These are phyloP conservation scores for Blastobotrys serpentis DNA, from an alignment of 1,139 yeast genomes.

Conservation along the genomic window DNA sequence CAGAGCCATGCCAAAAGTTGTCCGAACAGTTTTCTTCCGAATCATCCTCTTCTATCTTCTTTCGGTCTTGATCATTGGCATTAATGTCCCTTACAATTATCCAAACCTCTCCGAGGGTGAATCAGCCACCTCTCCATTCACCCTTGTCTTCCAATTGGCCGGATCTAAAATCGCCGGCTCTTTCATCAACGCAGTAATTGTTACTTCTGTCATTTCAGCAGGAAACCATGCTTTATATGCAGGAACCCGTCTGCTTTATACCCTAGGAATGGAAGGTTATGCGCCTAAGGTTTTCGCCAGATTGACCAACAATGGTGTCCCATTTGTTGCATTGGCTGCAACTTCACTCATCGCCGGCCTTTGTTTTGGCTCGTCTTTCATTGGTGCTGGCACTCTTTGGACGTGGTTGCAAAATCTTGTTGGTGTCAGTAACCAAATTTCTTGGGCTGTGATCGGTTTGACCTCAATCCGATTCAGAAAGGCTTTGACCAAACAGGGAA, in stretches of 20 bases:
- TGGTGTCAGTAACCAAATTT: conserved; percentile 57
- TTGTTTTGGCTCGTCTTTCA: conserved; percentile 57
- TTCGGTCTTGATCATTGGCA: conserved; percentile 48
- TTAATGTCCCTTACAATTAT: conserved; percentile 49
- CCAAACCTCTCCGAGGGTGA: conserved; percentile 44
- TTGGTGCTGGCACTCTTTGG: conserved; percentile 53
- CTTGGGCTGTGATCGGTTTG: conserved; percentile 55
- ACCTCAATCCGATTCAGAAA: conserved; percentile 48
- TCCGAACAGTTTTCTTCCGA: conserved; percentile 59
- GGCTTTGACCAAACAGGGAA: conserved; percentile 42
- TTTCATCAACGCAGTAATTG: conserved; percentile 52
- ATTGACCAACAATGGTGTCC: conserved; percentile 48
- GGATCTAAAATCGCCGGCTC: conserved; percentile 49
- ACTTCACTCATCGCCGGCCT: conserved; percentile 54
- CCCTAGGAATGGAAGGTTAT: conserved; percentile 50
- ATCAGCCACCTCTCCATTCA: conserved; percentile 60
- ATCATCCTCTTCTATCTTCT: conserved; percentile 47
- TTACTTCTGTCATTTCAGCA: conserved; percentile 52
- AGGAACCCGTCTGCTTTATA: conserved; percentile 49
- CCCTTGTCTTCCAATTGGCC: conserved; percentile 58
- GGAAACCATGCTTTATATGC: conserved; percentile 55
- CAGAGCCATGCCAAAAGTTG: conserved; percentile 56
- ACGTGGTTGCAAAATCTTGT: conserved; percentile 67
- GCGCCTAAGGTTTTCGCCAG: conserved; percentile 49
- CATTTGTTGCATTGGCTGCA: conserved; percentile 46